A percentile compares a stretch with the other conserved stretches of the same genome.
Conservation (phyloP, 768 basidiomycete genomes). For the Collybiopsis luxurians region DNA sequence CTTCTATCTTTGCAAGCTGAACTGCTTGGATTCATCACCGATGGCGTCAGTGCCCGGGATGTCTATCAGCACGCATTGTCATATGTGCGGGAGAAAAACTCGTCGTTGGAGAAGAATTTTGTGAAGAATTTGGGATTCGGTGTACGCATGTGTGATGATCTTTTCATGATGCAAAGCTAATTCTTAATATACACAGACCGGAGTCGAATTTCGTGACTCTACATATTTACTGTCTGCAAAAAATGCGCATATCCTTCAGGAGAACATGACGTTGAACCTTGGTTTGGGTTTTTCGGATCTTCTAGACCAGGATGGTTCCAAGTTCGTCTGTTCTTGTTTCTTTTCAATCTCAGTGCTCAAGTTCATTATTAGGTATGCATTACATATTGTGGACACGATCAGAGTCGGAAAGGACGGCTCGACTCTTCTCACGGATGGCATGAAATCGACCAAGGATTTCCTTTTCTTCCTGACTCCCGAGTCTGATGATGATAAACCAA, state of each 20-base stretch:
- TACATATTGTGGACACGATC: constrained; percentile 88
- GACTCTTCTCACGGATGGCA: constrained; percentile 76
- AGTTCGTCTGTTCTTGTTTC: constrained; percentile 40
- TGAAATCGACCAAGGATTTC: constrained; percentile 81
- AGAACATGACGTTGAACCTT: constrained; percentile 85
- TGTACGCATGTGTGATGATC: constrained; percentile 42
- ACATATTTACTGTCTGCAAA: constrained; percentile 81
- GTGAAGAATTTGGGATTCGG: constrained; percentile 90
- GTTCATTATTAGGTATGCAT: constrained; percentile 60
- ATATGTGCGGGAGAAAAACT: constrained; percentile 72
- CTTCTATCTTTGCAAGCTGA: constrained; percentile 78
- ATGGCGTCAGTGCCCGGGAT: constrained; percentile 74
- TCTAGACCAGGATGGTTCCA: constrained; percentile 71
- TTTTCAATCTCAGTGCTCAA: not conserved
- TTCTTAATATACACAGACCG: constrained; percentile 65
- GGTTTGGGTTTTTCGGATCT: constrained; percentile 85
- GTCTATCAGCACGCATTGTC: constrained; percentile 75
- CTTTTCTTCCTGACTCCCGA: constrained; percentile 79
- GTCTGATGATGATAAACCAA: constrained; percentile 54
- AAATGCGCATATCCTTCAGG: constrained; percentile 65
- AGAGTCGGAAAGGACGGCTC: constrained; percentile 67
- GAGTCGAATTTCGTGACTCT: constrained; percentile 92
- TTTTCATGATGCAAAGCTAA: not conserved
- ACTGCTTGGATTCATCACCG: constrained; percentile 71
- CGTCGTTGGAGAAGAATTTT: constrained; percentile 80